phyloP scores from a whole-genome alignment of 352 stramenopile species.

The Phytophthora lateralis region DNA sequence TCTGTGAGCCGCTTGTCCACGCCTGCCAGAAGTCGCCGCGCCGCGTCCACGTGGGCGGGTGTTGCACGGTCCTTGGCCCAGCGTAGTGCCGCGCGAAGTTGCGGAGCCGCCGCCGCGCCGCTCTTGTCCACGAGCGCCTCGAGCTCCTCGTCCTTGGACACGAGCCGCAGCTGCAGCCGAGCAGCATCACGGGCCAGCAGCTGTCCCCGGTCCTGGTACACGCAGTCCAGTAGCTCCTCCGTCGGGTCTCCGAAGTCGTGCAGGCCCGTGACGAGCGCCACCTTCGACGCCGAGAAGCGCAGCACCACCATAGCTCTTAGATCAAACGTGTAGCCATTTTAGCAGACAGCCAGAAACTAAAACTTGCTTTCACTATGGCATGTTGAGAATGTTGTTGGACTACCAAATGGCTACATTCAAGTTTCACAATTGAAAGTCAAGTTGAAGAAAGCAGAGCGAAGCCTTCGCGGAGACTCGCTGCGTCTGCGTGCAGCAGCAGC shows the following conservation, averaged over 20 bases:
- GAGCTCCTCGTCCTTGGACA: slow-evolving; percentile 68
- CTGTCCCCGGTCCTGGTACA: slow-evolving; percentile 73
- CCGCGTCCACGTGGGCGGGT: slow-evolving; percentile 34
- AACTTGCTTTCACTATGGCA: no score
- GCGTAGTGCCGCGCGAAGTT: slow-evolving; percentile 53
- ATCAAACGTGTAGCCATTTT: no score
- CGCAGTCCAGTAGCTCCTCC: slow-evolving; percentile 48
- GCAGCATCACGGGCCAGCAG: slow-evolving; percentile 54
- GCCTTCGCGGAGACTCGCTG: slow-evolving; percentile 17
- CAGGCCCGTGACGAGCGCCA: slow-evolving; percentile 69
- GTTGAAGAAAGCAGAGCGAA: slow-evolving; percentile 20
- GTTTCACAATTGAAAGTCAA: no score
- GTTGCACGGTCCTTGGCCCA: slow-evolving; percentile 48
- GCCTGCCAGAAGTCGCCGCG: slow-evolving; percentile 40
- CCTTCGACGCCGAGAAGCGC: slow-evolving; percentile 73
- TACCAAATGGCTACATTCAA: background rate
- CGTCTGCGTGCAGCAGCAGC: slow-evolving; percentile 27
- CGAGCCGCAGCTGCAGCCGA: slow-evolving; percentile 46
- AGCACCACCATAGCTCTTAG: slow-evolving; percentile 37
- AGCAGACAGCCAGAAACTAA: no score
- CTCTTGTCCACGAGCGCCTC: slow-evolving; percentile 57
- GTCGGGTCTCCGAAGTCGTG: slow-evolving; percentile 71
- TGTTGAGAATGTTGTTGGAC: no score
- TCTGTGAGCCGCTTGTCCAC: slow-evolving; percentile 51
- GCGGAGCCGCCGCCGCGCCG: slow-evolving; percentile 32